These are phyloP conservation scores for Fusarium stilboides DNA, from an alignment of 2,329 filamentous ascomycete species.

Conservation along the genomic window DNA sequence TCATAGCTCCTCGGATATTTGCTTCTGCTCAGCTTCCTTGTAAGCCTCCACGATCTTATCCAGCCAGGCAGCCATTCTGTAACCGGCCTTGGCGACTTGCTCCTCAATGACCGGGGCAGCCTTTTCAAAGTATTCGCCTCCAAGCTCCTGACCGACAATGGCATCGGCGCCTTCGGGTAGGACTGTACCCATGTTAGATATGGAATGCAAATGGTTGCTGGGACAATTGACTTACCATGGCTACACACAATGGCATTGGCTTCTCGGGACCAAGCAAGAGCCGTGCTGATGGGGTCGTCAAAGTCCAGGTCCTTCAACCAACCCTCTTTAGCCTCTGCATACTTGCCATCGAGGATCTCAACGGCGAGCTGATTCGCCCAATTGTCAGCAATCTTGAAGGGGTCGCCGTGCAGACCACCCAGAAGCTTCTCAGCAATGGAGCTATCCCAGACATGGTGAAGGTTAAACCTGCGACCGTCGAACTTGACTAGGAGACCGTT, in stretches of 20 bases:
- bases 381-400: slow-evolving; percentile 64
- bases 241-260: slow-evolving; percentile 74
- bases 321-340: slow-evolving; percentile 60
- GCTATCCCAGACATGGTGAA: slow-evolving; percentile 82
- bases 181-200: slow-evolving; percentile 59
- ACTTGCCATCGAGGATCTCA: slow-evolving; percentile 71
- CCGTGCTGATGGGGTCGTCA: slow-evolving; percentile 67
- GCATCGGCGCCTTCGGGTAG: slow-evolving; percentile 73
- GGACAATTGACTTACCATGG: slow-evolving; percentile 63
- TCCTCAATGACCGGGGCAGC: slow-evolving; percentile 76
- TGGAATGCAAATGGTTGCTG: slow-evolving; percentile 8
- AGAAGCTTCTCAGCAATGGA: slow-evolving; percentile 77
- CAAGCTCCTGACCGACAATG: slow-evolving; percentile 73
- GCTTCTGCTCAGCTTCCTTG: slow-evolving; percentile 43
- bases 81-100: slow-evolving; percentile 78
- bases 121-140: slow-evolving; percentile 73
- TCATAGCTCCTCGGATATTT: slow-evolving; percentile 52
- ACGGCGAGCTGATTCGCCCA: slow-evolving; percentile 72
- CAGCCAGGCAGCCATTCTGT: slow-evolving; percentile 77
- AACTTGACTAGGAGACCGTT: slow-evolving; percentile 78
- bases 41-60: slow-evolving; percentile 70
- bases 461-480: slow-evolving; percentile 70
- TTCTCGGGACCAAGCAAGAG: slow-evolving; percentile 75
- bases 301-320: slow-evolving; percentile 74
- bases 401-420: slow-evolving; percentile 66